Base-by-base conservation (phyloP, 257 asterid species). In the Penstemon davidsonii region DNA sequence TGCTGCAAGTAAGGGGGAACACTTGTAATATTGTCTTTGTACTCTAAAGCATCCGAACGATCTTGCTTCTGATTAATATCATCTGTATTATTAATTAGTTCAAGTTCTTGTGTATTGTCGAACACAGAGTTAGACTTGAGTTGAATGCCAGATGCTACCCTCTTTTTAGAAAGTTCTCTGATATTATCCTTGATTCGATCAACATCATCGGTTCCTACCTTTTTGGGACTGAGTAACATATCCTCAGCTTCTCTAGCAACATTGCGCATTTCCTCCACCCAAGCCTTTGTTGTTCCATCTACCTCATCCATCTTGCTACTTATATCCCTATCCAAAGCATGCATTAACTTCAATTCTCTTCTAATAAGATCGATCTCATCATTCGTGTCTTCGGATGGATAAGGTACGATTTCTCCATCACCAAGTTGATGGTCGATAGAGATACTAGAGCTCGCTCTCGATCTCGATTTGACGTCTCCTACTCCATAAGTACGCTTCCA, bases 121-220 rank as follows among this genome's bases (percentile, higher is more conserved):
- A 42, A 42, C 7, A 42, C 45, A 25, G 33, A 25, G 33, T 25
- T 25, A 25, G 33, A 25, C 46, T 7, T 7, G 7, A 9, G 58
- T 59, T 69, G 60, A 60, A 69, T 69, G 6, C 74, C 74, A 60
- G 59, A 69, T 9, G 43, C 66, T 10, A 46, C 36, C 59, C 61
- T 69, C 50, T 39, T 49, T 7, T 69, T 11, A 18, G 53, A 57
- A 40, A 69, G 74, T 44, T 51, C 12, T 42, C 54, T 39, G 13
- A 69, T 59, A 60, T 60, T 69, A 11, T 36, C 58, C 60, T 60
- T 59, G 8, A 59, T 8, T 19, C 7, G 42, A 44, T n/a, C 8
- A 59, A 46, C 5, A 15, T 18, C 45, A 42, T 42, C 7, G 4
- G 45, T 42, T 42, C 45, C 45, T 42, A 15, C 18, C n/a, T n/a